Evolutionary conservation across 768 basidiomycete species (phyloP), one percentile per base, ranked within the genome.

Genomic region (Cantharellus anzutake): DNA sequence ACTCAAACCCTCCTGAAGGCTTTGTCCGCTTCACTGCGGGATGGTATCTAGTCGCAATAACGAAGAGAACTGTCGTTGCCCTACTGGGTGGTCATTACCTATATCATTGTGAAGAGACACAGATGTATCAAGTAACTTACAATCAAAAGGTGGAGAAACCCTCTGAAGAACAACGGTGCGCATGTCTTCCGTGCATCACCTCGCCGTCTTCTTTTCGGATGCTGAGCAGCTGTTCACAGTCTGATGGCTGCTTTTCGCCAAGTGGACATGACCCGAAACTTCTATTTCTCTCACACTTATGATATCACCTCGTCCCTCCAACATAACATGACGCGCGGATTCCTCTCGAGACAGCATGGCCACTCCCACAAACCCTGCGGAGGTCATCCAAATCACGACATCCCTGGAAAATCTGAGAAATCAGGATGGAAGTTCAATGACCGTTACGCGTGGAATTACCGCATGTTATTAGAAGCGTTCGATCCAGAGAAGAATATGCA

Each of bases 261-360:
- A 70, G 92, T 97, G 1, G 94, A 99, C 67, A 81, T 98, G 78
- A 84, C 86, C n/a, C 97, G 97, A 73, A 97, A 98, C 73, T 98
- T 98, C 69, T 99, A 97, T 72, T 97, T 97, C 71, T 94, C 92
- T 64, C 92, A 97, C 68, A 90, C 93, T 0, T 99, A 99, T 71
- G 94, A 98, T 68, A 73, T 98, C 34, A 96, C 94, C 2, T 93
- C 89, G n/a, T 90, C 91, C 0, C 75, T 99, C 0, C 96, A 99
- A 71, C 78, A 83, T 64, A 98, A 98, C 67, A 78, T 97, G 3
- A 84, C 86, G 0, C 77, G 78, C 11, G 74, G 76, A 40, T 72
- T 69, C 40, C 41, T 61, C 11, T 41, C 60, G 14, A 29, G 20
- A 29, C 51, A 42, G 48, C 44, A 61, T 41, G 16, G 11, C 44